Evolutionary conservation across 306 rosid genomes (phyloP).

Genomic region (Oxytropis ochrocephala): DNA sequence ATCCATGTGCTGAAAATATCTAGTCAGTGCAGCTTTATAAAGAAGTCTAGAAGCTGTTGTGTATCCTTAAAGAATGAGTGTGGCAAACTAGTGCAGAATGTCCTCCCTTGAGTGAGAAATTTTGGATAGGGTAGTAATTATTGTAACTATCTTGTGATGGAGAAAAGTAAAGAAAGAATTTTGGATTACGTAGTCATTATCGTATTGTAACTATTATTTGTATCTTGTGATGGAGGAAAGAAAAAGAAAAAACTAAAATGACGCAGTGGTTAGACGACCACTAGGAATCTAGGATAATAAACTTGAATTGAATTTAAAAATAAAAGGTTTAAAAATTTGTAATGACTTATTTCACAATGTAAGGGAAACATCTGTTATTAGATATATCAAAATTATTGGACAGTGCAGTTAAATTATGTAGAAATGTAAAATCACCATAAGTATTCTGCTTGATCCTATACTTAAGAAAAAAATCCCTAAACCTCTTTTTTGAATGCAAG

Average conservation of each 20-base stretch:
- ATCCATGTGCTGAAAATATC: slow-evolving; percentile 9
- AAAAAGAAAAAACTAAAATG: background rate
- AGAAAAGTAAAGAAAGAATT: background rate
- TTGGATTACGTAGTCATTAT: background rate
- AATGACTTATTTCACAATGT: background rate
- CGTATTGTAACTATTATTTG: background rate
- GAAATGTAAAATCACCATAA: background rate
- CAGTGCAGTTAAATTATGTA: background rate
- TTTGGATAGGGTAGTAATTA: background rate
- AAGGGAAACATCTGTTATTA: background rate
- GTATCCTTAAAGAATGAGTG: too few species aligned
- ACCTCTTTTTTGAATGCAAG: slow-evolving; percentile 32
- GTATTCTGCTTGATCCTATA: background rate
- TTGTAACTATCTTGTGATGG: slow-evolving; percentile 1
- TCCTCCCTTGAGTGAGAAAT: background rate
- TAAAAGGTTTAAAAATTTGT: background rate
- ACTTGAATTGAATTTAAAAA: background rate
- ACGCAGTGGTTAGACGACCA: background rate
- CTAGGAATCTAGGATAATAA: background rate
- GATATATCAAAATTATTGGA: background rate
- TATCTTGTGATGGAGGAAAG: background rate
- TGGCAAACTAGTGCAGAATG: background rate
- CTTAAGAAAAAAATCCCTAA: slow-evolving; percentile 5
- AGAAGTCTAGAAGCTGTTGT: slow-evolving; percentile 3
- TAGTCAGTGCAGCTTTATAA: background rate